These are phyloP conservation scores for Smittium mucronatum DNA, from an alignment of 371 early-diverging fungal genomes.

Conservation along the genomic window DNA sequence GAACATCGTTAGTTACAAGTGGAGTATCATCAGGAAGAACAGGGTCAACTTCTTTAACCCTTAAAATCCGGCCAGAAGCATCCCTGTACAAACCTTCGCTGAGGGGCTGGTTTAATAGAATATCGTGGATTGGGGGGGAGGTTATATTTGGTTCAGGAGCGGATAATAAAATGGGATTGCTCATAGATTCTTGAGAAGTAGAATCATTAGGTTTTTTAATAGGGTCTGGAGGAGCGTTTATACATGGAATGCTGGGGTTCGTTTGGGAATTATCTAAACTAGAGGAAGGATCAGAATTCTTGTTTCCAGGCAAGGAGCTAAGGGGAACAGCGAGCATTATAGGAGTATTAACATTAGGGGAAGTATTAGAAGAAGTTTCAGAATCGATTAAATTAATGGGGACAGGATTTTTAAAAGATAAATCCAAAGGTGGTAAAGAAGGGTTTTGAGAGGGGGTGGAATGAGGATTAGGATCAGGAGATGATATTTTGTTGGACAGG, in stretches of 20 bases:
- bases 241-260: neutral
- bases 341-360: neutral
- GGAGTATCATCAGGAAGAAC: slow-evolving; percentile 28
- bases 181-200: neutral
- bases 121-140: no score
- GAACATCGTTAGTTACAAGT: slow-evolving; percentile 28
- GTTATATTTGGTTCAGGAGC: neutral
- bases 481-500: neutral
- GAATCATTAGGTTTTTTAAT: neutral
- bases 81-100: slow-evolving; percentile 23
- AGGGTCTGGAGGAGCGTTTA: neutral
- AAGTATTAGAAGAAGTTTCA: neutral
- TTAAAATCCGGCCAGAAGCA: slow-evolving; percentile 28
- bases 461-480: neutral
- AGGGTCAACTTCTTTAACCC: slow-evolving; percentile 27
- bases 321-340: neutral
- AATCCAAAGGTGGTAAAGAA: neutral
- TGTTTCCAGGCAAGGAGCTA: neutral
- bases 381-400: neutral
- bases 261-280: neutral
- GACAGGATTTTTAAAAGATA: neutral
- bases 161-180: neutral
- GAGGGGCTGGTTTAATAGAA: neutral
- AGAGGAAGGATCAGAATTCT: neutral
- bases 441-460: neutral